Evolutionary conservation across 148 eudicot genomes (phyloP), one percentile per base, ranked within the genome.

Genomic region (Amaranthus palmeri): DNA sequence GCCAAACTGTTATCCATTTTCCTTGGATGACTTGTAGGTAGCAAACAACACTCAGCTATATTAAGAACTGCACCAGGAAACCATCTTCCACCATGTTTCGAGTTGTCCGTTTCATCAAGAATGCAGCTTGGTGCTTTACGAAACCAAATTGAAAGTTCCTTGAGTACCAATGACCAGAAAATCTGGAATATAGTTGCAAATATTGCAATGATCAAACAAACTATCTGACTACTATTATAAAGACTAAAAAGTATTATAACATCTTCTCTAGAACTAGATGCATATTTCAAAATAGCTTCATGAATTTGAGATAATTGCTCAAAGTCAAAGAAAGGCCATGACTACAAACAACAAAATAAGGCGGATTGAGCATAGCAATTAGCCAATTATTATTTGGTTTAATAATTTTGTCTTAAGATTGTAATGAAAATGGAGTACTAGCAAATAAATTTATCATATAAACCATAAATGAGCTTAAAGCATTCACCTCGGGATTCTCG

Each of bases 31-130:
- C 51, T 70, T 42, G 85, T 77, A 6, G 98, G 73, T 50, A 77
- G 67, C 76, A 95, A 74, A 81, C 98, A 95, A 54, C 93, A 91
- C 71, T 95, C 93, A 0, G 98, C 82, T 61, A 91, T 80, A 72
- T 95, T 95, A 52, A 95, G 61, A 69, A 89, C 80, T 3, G 98
- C 83, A 67, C 96, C 98, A 60, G 97, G 96, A 73, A 95, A 80
- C 98, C 98, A 95, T 44, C 88, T 79, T 71, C 97, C 98, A 46
- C 93, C 90, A 10, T 68, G 92, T 80, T 80, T 91, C 6, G 93
- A 81, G 75, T 74, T 75, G 76, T 85, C 81, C 6, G 90, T 79
- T 17, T 83, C 79, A 71, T 93, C 97, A 58, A 95, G 78, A 48
- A 91, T 84, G 73, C 88, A 83, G 61, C 76, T 84, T 54, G 98